Conservation (phyloP, 495 filamentous ascomycete genomes). For the Oleoguttula mirabilis region DNA sequence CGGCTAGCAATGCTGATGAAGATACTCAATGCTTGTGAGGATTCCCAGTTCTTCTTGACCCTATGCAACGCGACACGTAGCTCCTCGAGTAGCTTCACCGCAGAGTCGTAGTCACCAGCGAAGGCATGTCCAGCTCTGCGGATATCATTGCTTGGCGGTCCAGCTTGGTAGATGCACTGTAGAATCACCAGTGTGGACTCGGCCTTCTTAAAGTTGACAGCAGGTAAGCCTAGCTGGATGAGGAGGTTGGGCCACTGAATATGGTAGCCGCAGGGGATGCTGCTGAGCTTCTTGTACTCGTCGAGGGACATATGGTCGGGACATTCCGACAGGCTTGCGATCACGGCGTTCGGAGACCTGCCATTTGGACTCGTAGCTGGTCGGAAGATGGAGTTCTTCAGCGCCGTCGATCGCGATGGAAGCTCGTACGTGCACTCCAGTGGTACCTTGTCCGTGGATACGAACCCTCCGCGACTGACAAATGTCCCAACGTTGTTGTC, state of each 20-base stretch:
- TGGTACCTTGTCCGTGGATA: too few relatives aligned
- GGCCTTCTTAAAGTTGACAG: slow-evolving; percentile 16
- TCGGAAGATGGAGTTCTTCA: slow-evolving; percentile 17
- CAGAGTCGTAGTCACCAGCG: too few relatives aligned
- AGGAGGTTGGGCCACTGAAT: slow-evolving; percentile 24
- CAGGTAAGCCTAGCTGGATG: slow-evolving; percentile 12
- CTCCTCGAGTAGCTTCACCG: too few relatives aligned
- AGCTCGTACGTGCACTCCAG: too few relatives aligned
- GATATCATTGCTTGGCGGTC: too few relatives aligned
- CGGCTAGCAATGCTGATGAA: too few relatives aligned
- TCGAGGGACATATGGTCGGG: slow-evolving; percentile 18
- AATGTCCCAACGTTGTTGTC: too few relatives aligned
- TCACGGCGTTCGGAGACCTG: slow-evolving; percentile 18
- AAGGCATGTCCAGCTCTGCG: too few relatives aligned
- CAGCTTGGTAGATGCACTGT: slow-evolving; percentile 20
- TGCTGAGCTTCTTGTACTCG: slow-evolving; percentile 20
- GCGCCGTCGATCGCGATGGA: slow-evolving; percentile 1
- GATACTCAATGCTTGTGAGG: too few relatives aligned
- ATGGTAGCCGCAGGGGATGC: slow-evolving; percentile 17
- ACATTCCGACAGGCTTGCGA: slow-evolving; percentile 17
- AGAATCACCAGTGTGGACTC: slow-evolving; percentile 18
- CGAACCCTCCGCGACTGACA: too few relatives aligned
- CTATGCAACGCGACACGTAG: too few relatives aligned
- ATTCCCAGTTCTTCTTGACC: too few relatives aligned
- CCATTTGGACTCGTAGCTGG: slow-evolving; percentile 1